Percentiles rank a stretch among this genome's conserved stretches.
phyloP scores from a whole-genome alignment of 345 rosid genomes.

The Salix dunnii region DNA sequence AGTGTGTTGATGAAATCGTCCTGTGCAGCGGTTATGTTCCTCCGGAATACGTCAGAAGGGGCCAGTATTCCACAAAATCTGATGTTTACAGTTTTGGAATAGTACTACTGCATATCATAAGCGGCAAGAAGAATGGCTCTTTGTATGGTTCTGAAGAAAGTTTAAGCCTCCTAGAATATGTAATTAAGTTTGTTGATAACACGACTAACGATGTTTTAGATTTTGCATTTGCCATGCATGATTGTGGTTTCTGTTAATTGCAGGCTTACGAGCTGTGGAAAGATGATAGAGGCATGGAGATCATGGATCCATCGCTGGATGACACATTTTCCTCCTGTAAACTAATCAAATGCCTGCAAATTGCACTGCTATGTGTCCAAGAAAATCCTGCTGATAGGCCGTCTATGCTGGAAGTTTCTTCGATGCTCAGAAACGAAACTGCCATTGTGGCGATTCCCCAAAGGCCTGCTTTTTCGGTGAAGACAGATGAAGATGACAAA shows the following conservation, averaged over 20 bases:
- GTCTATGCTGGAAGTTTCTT: constrained; percentile 29
- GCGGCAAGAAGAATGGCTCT: no score
- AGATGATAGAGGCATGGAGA: constrained; percentile 15
- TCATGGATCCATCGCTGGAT: constrained; percentile 29
- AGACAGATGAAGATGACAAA: not conserved
- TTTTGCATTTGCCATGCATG: no score
- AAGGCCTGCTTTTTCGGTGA: constrained; percentile 32
- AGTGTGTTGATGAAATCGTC: no score
- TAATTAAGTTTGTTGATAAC: no score
- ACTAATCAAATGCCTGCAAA: constrained; percentile 27
- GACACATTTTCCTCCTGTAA: constrained; percentile 21
- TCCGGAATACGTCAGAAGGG: no score
- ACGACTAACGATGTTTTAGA: no score
- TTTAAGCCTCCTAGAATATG: no score
- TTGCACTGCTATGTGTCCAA: constrained; percentile 35
- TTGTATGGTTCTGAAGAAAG: no score
- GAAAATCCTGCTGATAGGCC: constrained; percentile 31
- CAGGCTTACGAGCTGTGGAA: constrained; percentile 35
- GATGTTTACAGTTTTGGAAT: no score
- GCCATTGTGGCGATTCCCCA: constrained; percentile 22
- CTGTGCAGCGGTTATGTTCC: no score
- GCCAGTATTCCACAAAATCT: no score
- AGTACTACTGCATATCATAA: no score
- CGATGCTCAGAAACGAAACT: constrained; percentile 21
- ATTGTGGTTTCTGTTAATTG: not conserved